phyloP scores from a whole-genome alignment of 1,284 basidiomycete genomes.

The Ganoderma meredithae region DNA sequence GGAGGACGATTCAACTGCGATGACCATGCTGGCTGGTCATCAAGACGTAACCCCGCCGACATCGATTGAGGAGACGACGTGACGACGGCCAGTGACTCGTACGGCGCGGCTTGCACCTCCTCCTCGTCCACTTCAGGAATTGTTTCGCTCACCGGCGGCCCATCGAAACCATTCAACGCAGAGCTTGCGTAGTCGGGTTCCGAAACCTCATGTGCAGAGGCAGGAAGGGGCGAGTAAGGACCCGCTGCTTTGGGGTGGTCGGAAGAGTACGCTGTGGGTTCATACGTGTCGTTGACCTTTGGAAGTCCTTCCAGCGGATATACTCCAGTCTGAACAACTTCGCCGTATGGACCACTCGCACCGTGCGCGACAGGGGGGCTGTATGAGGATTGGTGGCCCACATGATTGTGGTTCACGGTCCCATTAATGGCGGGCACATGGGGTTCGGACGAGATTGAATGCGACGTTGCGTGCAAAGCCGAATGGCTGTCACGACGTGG shows the following conservation, averaged over 20 bases:
- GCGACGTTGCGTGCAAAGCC: conserved; percentile 7
- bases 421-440: conserved; percentile 23
- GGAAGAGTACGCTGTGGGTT: conserved; percentile 11
- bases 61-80: conserved; percentile 20
- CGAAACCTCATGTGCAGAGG: background rate
- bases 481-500: conserved; percentile 20
- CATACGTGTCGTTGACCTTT: conserved; percentile 17
- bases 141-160: conserved; percentile 5
- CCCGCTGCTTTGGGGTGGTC: conserved; percentile 12
- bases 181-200: conserved; percentile 19
- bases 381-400: conserved; percentile 17
- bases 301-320: conserved; percentile 14
- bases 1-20: conserved; percentile 21
- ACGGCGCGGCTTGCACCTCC: conserved; percentile 7
- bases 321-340: background rate
- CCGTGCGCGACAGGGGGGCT: conserved; percentile 7
- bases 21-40: conserved; percentile 8
- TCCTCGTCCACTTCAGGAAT: conserved; percentile 19
- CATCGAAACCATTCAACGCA: background rate
- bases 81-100: background rate
- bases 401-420: background rate
- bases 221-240: background rate
- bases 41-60: conserved; percentile 11
- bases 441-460: conserved; percentile 1
- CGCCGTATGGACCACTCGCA: conserved; percentile 2